phyloP scores from a whole-genome alignment of 2,329 filamentous ascomycete species.

The Bipolaris victoriae region DNA sequence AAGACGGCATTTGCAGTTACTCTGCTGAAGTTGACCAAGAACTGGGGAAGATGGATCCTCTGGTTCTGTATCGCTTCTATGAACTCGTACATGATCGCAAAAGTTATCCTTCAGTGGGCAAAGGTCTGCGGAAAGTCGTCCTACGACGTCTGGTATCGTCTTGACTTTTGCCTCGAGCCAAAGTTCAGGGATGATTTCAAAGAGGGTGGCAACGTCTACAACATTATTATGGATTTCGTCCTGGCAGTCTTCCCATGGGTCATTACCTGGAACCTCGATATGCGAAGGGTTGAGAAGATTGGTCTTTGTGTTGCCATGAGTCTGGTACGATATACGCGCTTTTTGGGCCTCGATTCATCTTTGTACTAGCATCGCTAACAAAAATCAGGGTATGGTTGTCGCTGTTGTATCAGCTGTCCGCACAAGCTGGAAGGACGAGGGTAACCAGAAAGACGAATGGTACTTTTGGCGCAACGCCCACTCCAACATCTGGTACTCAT shows the following conservation, averaged over 20 bases:
- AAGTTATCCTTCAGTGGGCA: slow-evolving; percentile 59
- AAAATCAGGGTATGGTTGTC: slow-evolving; percentile 52
- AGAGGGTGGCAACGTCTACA: slow-evolving; percentile 60
- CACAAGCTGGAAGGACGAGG: slow-evolving; percentile 58
- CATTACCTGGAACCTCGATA: slow-evolving; percentile 57
- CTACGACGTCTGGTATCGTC: slow-evolving; percentile 57
- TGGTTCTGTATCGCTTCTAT: slow-evolving; percentile 60
- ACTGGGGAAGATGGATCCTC: slow-evolving; percentile 52
- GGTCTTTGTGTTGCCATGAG: slow-evolving; percentile 60
- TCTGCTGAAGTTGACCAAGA: slow-evolving; percentile 53
- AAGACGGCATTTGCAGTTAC: slow-evolving; percentile 52
- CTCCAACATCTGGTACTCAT: slow-evolving; percentile 58
- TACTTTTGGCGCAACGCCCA: slow-evolving; percentile 59
- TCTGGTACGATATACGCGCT: slow-evolving; percentile 34
- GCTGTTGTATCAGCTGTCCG: slow-evolving; percentile 58
- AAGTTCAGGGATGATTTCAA: slow-evolving; percentile 55
- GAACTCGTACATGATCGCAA: slow-evolving; percentile 57
- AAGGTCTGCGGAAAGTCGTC: slow-evolving; percentile 52
- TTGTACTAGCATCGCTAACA: slow-evolving; percentile 5
- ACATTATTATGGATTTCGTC: slow-evolving; percentile 61
- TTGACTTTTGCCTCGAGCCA: slow-evolving; percentile 54
- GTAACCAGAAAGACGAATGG: slow-evolving; percentile 54
- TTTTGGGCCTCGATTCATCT: neutral
- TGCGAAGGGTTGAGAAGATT: slow-evolving; percentile 58
- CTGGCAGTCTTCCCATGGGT: slow-evolving; percentile 60